phyloP scores from a whole-genome alignment of 768 basidiomycete species.

The Trametopsis cervina region DNA sequence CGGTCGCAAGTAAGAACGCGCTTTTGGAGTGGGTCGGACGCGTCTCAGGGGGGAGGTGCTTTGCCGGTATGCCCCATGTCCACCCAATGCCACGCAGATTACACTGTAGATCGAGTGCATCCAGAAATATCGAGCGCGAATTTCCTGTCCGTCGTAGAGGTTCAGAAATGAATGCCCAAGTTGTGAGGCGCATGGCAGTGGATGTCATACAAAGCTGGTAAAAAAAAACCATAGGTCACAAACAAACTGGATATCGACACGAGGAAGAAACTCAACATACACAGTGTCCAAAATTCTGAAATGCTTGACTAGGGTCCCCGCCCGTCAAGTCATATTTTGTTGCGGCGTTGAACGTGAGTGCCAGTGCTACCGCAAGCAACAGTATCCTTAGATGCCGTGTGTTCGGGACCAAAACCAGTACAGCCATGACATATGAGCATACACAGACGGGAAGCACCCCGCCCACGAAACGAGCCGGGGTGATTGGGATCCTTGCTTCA shows the following conservation, averaged over 20 bases:
- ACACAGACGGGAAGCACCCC: conserved; percentile 2
- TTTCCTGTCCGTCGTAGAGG: conserved; percentile 1
- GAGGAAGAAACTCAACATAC: background rate
- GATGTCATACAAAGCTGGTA: conserved; percentile 4
- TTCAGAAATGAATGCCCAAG: conserved; percentile 2
- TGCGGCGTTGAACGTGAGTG: conserved; percentile 1
- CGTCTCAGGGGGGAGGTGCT: conserved; percentile 27
- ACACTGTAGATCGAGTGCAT: conserved; percentile 39
- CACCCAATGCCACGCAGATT: conserved; percentile 56
- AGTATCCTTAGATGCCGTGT: conserved; percentile 1
- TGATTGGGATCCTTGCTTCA: background rate
- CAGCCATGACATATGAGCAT: conserved; percentile 4
- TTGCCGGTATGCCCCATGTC: conserved; percentile 34
- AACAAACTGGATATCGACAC: background rate
- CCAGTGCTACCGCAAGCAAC: conserved; percentile 4
- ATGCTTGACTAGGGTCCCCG: background rate
- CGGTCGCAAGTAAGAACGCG: conserved; percentile 30
- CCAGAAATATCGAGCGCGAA: background rate
- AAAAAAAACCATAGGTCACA: background rate
- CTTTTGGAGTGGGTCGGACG: conserved; percentile 16
- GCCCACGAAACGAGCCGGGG: background rate
- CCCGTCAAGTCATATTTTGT: background rate
- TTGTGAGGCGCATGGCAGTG: conserved; percentile 2
- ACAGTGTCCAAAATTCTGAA: conserved; percentile 7
- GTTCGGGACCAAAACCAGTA: conserved; percentile 1